Conservation (phyloP, 129 eudicot genomes). For the Helianthus tuberosus region DNA sequence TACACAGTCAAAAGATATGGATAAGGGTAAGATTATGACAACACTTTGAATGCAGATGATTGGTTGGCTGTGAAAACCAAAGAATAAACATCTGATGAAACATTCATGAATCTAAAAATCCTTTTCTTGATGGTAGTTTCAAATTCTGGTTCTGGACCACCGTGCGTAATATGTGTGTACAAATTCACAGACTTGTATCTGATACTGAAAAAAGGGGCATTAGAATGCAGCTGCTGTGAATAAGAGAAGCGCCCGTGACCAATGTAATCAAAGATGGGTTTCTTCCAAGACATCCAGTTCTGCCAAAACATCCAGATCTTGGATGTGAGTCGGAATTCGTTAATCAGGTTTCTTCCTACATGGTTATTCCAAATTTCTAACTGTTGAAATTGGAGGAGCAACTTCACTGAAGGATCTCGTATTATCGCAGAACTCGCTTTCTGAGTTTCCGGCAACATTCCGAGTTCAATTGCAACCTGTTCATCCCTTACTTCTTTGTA, state of each 20-base stretch:
- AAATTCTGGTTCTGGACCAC: slow-evolving; percentile 49
- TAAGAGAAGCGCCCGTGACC: slow-evolving; percentile 80
- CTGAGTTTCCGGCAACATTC: too few relatives aligned
- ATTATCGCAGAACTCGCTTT: too few relatives aligned
- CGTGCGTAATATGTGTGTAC: slow-evolving; percentile 41
- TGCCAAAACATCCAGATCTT: too few relatives aligned
- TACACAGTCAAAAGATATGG: slow-evolving; percentile 66
- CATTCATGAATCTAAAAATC: slow-evolving; percentile 75
- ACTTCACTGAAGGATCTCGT: too few relatives aligned
- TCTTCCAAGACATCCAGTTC: too few relatives aligned
- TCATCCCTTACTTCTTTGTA: too few relatives aligned
- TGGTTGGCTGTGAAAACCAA: slow-evolving; percentile 78
- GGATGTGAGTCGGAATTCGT: too few relatives aligned
- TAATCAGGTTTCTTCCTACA: too few relatives aligned
- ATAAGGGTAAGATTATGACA: slow-evolving; percentile 76
- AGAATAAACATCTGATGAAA: slow-evolving; percentile 75
- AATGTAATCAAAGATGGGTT: slow-evolving; percentile 70
- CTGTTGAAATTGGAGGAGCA: too few relatives aligned
- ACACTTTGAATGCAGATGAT: slow-evolving; percentile 64
- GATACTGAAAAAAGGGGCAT: slow-evolving; percentile 54
- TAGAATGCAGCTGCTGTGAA: slow-evolving; percentile 44
- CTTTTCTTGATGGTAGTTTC: slow-evolving; percentile 54
- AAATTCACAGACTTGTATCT: slow-evolving; percentile 50
- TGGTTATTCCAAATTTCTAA: too few relatives aligned
- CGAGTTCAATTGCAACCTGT: too few relatives aligned